phyloP scores from a whole-genome alignment of 164 flowering plant genomes.

The Macadamia tetraphylla region DNA sequence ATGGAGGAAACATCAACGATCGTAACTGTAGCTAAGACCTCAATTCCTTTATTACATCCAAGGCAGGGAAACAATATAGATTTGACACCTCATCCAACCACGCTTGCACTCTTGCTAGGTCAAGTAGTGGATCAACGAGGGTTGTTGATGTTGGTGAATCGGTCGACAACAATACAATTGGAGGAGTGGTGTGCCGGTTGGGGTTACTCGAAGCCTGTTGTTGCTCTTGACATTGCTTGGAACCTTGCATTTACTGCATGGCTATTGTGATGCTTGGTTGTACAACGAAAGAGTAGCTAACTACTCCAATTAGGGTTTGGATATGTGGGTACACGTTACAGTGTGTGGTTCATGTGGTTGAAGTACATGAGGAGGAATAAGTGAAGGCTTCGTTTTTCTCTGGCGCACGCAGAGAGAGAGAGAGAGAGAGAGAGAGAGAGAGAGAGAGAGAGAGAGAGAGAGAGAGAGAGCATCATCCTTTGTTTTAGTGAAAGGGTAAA shows the following conservation, averaged over 20 bases:
- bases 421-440: too few species aligned
- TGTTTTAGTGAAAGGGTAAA: too few species aligned
- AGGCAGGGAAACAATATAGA: background rate
- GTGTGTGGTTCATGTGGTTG: constrained; percentile 52
- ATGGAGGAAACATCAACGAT: background rate
- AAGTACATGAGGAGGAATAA: constrained; percentile 29
- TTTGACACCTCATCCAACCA: background rate
- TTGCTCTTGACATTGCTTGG: constrained; percentile 59
- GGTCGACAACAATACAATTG: constrained; percentile 9
- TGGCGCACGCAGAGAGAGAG: too few species aligned
- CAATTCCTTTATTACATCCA: background rate
- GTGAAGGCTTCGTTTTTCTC: background rate
- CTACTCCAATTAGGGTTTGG: constrained; percentile 66
- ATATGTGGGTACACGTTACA: constrained; percentile 57
- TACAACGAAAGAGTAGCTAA: constrained; percentile 39
- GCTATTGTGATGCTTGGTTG: constrained; percentile 34
- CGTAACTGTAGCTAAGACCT: background rate
- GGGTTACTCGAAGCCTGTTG: constrained; percentile 36
- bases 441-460: too few species aligned
- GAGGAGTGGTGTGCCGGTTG: constrained; percentile 18
- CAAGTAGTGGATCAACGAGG: constrained; percentile 1
- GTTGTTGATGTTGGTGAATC: constrained; percentile 4
- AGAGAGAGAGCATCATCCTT: too few species aligned
- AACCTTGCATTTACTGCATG: constrained; percentile 55
- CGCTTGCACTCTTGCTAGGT: constrained; percentile 4